Conservation (phyloP, 75 land plant species). For the Sequoiadendron giganteum region DNA sequence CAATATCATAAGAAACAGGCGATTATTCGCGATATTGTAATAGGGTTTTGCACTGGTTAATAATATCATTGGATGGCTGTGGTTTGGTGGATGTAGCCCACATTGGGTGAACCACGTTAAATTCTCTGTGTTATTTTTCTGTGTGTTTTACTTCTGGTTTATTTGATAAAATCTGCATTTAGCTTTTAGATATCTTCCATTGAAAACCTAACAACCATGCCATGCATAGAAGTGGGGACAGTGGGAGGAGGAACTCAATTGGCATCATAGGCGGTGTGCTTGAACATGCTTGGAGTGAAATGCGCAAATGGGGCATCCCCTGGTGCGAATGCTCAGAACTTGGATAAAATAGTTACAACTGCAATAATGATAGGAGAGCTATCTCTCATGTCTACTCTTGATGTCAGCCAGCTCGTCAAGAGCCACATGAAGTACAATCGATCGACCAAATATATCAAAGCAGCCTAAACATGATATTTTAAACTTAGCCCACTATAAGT, state of each 20-base stretch:
- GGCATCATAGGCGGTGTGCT: slow-evolving; percentile 72
- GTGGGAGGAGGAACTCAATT: slow-evolving; percentile 92
- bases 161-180: slow-evolving; percentile 58
- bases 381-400: slow-evolving; percentile 84
- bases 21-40: no score
- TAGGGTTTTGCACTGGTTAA: no score
- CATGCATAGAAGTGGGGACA: slow-evolving; percentile 64
- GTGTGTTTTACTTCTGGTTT: no score
- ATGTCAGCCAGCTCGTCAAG: slow-evolving; percentile 83
- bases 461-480: not conserved
- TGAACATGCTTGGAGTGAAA: slow-evolving; percentile 27
- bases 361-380: slow-evolving; percentile 81
- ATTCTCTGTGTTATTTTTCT: no score
- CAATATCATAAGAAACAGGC: no score
- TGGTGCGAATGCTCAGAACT: slow-evolving; percentile 57
- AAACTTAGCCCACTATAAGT: not conserved
- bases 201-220: slow-evolving; percentile 48
- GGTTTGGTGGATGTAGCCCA: no score
- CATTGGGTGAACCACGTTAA: no score
- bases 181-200: no score
- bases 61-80: no score
- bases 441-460: slow-evolving; percentile 35
- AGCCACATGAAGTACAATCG: slow-evolving; percentile 92
- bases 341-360: slow-evolving; percentile 76
- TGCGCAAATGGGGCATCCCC: slow-evolving; percentile 61